Conservation (phyloP, 2,329 filamentous ascomycete species). For the Intubia oerlemansii region DNA sequence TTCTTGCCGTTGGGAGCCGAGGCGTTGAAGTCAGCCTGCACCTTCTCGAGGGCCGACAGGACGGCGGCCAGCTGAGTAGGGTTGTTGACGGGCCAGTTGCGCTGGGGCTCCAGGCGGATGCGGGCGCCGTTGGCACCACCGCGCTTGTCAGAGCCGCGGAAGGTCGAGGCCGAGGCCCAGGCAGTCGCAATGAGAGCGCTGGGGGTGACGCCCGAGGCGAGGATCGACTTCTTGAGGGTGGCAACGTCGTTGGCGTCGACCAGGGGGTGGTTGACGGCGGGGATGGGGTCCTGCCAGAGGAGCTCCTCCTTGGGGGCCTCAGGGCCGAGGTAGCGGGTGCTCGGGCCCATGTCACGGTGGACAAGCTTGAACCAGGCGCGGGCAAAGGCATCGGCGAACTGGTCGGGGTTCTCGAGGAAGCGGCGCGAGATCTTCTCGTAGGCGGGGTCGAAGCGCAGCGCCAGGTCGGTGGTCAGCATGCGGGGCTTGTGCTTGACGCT, state of each 20-base stretch:
- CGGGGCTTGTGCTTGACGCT: slow-evolving; percentile 52
- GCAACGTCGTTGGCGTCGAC: slow-evolving; percentile 41
- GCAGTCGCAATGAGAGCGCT: slow-evolving; percentile 43
- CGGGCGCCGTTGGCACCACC: slow-evolving; percentile 65
- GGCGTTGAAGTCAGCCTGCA: slow-evolving; percentile 46
- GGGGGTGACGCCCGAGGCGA: slow-evolving; percentile 36
- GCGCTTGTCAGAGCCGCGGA: slow-evolving; percentile 60
- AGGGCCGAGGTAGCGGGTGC: slow-evolving; percentile 49
- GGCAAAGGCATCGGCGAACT: slow-evolving; percentile 47
- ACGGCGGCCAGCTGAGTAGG: slow-evolving; percentile 41
- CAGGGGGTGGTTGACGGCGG: slow-evolving; percentile 31
- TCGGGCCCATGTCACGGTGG: slow-evolving; percentile 60
- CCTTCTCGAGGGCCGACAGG: slow-evolving; percentile 34
- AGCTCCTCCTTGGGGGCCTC: slow-evolving; percentile 49
- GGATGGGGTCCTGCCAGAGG: slow-evolving; percentile 59
- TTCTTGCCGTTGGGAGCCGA: slow-evolving; percentile 30
- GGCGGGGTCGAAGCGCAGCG: slow-evolving; percentile 46
- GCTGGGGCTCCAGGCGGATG: slow-evolving; percentile 52
- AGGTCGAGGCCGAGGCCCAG: slow-evolving; percentile 50
- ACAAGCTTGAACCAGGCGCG: slow-evolving; percentile 70
- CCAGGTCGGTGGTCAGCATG: slow-evolving; percentile 58
- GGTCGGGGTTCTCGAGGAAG: slow-evolving; percentile 45
- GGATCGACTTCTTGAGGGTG: slow-evolving; percentile 46
- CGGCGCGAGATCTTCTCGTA: slow-evolving; percentile 59
- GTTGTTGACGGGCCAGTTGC: slow-evolving; percentile 56